A percentile compares a stretch with the other conserved stretches of the same genome.
Conservation (phyloP, 2,329 filamentous ascomycete species). For the Penicillium sp. region DNA sequence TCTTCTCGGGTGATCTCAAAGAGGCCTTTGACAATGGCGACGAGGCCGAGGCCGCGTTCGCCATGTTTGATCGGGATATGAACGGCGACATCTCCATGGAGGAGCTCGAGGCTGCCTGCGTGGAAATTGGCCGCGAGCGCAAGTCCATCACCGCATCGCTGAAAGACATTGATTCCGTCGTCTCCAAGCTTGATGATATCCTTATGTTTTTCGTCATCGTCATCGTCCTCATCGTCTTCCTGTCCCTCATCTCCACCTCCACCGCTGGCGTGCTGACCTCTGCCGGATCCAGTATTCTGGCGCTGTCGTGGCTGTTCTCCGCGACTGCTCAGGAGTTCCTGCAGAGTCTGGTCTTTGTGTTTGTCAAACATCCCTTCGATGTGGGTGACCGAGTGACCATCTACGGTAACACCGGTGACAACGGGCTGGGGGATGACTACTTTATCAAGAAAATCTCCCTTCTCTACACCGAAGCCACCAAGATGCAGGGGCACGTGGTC, state of each 20-base stretch:
- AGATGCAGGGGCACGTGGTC: constrained; percentile 94
- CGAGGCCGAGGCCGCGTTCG: constrained; percentile 81
- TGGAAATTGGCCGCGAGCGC: constrained; percentile 88
- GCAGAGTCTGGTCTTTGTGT: constrained; percentile 90
- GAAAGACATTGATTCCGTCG: constrained; percentile 91
- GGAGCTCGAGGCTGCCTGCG: constrained; percentile 85
- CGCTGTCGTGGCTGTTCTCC: constrained; percentile 86
- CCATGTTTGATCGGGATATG: constrained; percentile 92
- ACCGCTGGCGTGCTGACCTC: constrained; percentile 89
- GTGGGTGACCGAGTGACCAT: constrained; percentile 89
- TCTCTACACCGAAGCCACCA: constrained; percentile 95
- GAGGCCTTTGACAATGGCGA: constrained; percentile 74
- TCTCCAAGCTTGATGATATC: constrained; percentile 80
- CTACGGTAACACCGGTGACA: constrained; percentile 81
- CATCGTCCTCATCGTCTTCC: constrained; percentile 76
- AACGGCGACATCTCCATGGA: constrained; percentile 96
- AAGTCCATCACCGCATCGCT: constrained; percentile 92
- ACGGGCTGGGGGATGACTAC: constrained; percentile 79
- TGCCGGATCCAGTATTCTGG: constrained; percentile 78
- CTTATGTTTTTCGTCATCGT: constrained; percentile 80
- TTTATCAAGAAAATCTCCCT: constrained; percentile 93
- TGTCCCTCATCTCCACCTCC: constrained; percentile 82
- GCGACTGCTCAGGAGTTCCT: constrained; percentile 91
- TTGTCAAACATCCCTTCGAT: constrained; percentile 95
- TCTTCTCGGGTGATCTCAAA: constrained; percentile 71